Evolutionary conservation across 345 rosid species (phyloP), one percentile per base, ranked within the genome.

Genomic region (Lepidium sativum): DNA sequence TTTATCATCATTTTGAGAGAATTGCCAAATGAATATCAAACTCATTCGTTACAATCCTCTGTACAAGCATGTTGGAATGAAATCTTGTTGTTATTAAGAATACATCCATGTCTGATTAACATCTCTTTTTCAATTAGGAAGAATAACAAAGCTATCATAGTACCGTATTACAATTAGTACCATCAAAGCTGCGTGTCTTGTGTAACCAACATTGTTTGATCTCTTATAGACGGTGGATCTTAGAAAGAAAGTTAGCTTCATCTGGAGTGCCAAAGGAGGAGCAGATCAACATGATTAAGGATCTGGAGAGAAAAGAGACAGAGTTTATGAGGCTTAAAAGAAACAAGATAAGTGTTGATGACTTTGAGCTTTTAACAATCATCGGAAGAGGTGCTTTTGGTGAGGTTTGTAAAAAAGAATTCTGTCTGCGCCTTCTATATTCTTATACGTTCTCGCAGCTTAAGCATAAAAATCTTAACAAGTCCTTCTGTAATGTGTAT

Each of bases 291-390:
- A 79, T 89, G 81, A 88, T 92, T 50, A 92, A 88, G 76, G 98
- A 92, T 78, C 75, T 92, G 38, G 98, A 92, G 80, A 75, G 95
- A 63, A 88, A 92, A 76, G 98, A 89, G 84, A 92, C 98, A 0
- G 95, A 92, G 57, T 92, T 85, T 70, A 92, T 89, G 87, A 86
- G 98, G 70, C 90, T 92, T 23, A 92, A 85, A 81, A 86, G 98
- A 84, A 82, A 88, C 79, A 92, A 79, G 79, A 85, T 89, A 50
- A 88, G 91, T 57, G 98, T 81, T 6, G 98, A 89, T 69, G 96
- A 89, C 73, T 92, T 92, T 78, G 92, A 92, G 82, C 98, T 79
- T 69, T 66, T 92, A 76, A 84, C 98, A 48, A 85, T 92, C 81
- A 89, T 57, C 68, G 98, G 79, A 65, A 58, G 76, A 59, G 98